Base-by-base conservation (phyloP, 1,284 basidiomycete genomes). In the Naganishia albida region DNA sequence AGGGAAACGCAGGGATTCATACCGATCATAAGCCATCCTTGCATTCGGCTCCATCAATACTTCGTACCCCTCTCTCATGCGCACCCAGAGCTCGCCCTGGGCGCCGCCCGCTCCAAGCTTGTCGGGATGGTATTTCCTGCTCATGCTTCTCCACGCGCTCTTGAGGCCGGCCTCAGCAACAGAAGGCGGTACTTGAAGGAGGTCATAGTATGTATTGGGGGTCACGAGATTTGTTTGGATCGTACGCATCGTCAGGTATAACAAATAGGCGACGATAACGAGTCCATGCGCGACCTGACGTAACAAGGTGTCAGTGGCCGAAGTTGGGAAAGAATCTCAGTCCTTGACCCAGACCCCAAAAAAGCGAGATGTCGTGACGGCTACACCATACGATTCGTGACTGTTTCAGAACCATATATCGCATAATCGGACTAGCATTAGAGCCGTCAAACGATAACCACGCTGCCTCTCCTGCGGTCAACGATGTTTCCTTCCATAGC, bases 21-120 rank as follows among this genome's bases (percentile, higher is more conserved):
- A 60, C 57, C 57, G 57, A 60, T 60, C 57, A 40, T 60, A 60
- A 8, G 57, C 57, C 57, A 60, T 60, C 15, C 57, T 28, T 13
- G 57, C 57, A 18, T 48, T 60, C 7, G 57, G 57, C 23, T 60
- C 57, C 46, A 60, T 60, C 46, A 60, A 40, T 23, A 60, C 57
- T 34, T 60, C 57, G 30, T 60, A 60, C n/a, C 20, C 46, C 34
- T 60, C 57, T 16, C 57, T 34, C 57, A 60, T 60, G 7, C 20
- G 26, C 20, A 60, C 57, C 57, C 57, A 60, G 12, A 60, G 40
- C 20, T 50, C 56, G n/a, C 43, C 56, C 26, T 46, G 42, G 3
- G n/a, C 34, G 34, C 16, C 46, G 7, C 46, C 18, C 18, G 25
- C 34, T 15, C 57, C 57, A 13, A 60, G 57, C 23, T 60, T 60